Evolutionary conservation across 495 filamentous ascomycete genomes (phyloP), one percentile per base, ranked within the genome.

Genomic region (Lentithecium fluviatile): DNA sequence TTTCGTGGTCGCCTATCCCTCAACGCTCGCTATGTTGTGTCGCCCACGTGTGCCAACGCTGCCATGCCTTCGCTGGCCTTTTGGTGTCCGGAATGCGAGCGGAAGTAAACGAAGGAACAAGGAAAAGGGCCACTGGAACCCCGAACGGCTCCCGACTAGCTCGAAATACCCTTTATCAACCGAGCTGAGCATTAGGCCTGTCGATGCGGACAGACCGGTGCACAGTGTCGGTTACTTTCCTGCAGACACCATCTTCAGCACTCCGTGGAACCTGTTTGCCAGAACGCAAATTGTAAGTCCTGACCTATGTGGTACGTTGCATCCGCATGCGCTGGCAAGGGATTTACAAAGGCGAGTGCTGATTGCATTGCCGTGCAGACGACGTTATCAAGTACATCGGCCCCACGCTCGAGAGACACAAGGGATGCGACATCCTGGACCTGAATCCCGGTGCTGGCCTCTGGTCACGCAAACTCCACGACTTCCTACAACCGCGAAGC

Each of bases 401-500:
- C 8, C 83, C 82, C 1, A 83, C 80, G 11, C 80, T 96, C 23
- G 70, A 72, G 20, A 78, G 79, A 50, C 83, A 90, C 68, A 69
- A 74, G 13, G 86, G 87, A 50, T 84, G 90, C 66, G 89, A 91
- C 61, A 80, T 97, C 52, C 76, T 97, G 62, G 93, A 97, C 68
- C 75, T 96, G 38, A 88, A 89, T 75, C 93, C 93, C 0, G 89
- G 89, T 23, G 65, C 70, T 20, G 89, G 90, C 13, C 32, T 93
- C 7, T 89, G 83, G 78, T 96, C 92, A 8, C 75, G 77, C 5
- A 88, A 86, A 65, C 67, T 97, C 5, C 84, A 95, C 67, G 80
- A 90, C 0, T 75, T 78, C 37, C 75, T 97, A 32, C 73, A 87
- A 64, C 93, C 93, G 17, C 83, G 87, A 46, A 83, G 80, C 0